Base-by-base conservation (phyloP, 495 filamentous ascomycete genomes). In the Neurospora africana region DNA sequence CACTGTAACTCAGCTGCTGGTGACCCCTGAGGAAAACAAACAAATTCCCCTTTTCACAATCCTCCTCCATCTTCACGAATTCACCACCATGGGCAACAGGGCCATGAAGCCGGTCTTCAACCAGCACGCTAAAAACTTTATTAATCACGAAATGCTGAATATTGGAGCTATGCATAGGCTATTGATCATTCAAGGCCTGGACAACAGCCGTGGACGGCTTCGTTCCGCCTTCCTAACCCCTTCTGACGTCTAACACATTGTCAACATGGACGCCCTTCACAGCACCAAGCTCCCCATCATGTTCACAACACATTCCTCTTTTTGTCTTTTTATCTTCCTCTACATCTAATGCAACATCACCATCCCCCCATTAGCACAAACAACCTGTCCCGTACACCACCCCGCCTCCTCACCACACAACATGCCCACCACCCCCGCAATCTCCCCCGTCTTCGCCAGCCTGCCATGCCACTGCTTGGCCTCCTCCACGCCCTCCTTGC, bases 341-440 rank as follows among this genome's bases (percentile, higher is more conserved):
- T 58, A 58, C 8, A 15, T 9, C 13, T 61, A 88, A 39, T 81
- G 79, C 75, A 84, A 78, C 81, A 91, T 87, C 72, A 83, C 84
- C 87, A 95, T 91, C 7, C 93, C 93, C 2, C 93, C 93, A 79
- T 96, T 96, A n/a, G 92, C 92, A 80, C 90, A 92, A 3, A 97
- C 87, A 65, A 96, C 90, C 78, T 90, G 91, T 1, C 94, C 94
- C 1, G 94, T 98, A 79, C 88, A 91, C 92, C 91, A 97, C 17
- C 81, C 86, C 5, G 85, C 85, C 76, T 98, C 94, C 35, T 84
- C 82, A 1, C 85, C 86, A 76, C 92, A 94, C 53, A 97, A 79
- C 92, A 95, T 96, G 3, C 88, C 92, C 65, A 97, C 91, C 2
- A 95, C 85, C 0, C 93, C 93, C 5, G 93, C 94, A 81, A 97